Evolutionary conservation across 2,329 filamentous ascomycete species (phyloP).

Genomic region (Colletotrichum sp.): DNA sequence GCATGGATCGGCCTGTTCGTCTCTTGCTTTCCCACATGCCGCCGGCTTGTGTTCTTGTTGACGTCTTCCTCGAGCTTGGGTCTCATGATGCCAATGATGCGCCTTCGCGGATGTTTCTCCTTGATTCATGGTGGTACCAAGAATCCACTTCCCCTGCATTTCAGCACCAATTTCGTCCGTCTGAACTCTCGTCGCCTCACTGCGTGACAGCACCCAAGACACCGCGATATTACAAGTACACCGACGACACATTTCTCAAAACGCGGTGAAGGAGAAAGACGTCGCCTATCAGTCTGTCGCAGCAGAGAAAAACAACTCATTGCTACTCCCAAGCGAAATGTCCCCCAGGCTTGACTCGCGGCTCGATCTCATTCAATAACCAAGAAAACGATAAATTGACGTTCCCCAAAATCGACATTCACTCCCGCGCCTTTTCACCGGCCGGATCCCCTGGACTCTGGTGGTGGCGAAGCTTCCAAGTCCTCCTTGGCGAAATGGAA

Average conservation of each 20-base stretch:
- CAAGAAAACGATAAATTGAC: not conserved
- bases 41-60: not conserved
- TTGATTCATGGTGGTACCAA: conserved; percentile 11
- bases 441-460: not conserved
- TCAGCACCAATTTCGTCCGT: not conserved
- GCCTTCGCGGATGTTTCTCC: not conserved
- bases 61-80: not conserved
- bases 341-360: conserved; percentile 3
- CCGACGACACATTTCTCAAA: not conserved
- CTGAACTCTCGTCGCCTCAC: not conserved
- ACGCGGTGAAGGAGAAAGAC: not conserved
- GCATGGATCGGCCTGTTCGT: conserved; percentile 13
- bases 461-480: conserved; percentile 19
- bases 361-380: not conserved
- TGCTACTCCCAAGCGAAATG: not conserved
- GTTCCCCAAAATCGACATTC: not conserved
- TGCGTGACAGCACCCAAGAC: not conserved
- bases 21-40: not conserved
- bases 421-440: not conserved
- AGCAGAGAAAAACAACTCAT: not conserved
- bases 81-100: not conserved
- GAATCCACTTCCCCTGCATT: conserved; percentile 16
- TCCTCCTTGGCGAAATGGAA: conserved; percentile 7
- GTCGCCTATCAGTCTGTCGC: not conserved
- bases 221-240: not conserved